Evolutionary conservation across 1,139 yeast species (phyloP).

Genomic region (Eremothecium cymbalariae): DNA sequence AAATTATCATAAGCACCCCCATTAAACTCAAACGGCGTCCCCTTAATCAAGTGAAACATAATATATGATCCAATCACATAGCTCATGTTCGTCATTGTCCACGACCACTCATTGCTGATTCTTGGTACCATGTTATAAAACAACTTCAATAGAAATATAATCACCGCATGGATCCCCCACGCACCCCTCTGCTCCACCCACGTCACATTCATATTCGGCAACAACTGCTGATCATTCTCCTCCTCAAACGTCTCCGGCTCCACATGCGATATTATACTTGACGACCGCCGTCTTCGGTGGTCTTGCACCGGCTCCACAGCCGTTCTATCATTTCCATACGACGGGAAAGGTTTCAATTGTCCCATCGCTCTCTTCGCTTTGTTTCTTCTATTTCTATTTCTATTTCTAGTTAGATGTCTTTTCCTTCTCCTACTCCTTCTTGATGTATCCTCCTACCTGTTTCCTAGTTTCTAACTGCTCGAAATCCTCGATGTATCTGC

Average conservation of each 20-base stretch:
- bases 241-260: slow-evolving; percentile 92
- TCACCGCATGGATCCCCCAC: slow-evolving; percentile 85
- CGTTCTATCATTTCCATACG: slow-evolving; percentile 13
- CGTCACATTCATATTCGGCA: slow-evolving; percentile 84
- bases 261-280: slow-evolving; percentile 73
- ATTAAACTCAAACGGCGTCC: slow-evolving; percentile 94
- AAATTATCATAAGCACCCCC: slow-evolving; percentile 93
- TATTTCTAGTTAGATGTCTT: too few species aligned
- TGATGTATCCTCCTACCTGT: too few species aligned
- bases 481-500: too few species aligned
- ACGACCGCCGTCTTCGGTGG: slow-evolving; percentile 47
- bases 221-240: slow-evolving; percentile 81
- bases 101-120: slow-evolving; percentile 72
- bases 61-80: slow-evolving; percentile 87
- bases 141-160: slow-evolving; percentile 63
- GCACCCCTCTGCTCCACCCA: slow-evolving; percentile 97
- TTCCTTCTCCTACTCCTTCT: too few species aligned
- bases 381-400: not conserved
- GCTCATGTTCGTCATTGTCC: slow-evolving; percentile 89
- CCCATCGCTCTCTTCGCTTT: slow-evolving; percentile 5
- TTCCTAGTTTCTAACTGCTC: too few species aligned
- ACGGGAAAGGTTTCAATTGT: slow-evolving; percentile 24
- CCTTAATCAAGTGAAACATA: slow-evolving; percentile 95
- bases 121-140: slow-evolving; percentile 72
- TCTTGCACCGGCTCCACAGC: slow-evolving; percentile 32